phyloP scores from a whole-genome alignment of 305 asterid genomes.

The Plantago lanceolata region DNA sequence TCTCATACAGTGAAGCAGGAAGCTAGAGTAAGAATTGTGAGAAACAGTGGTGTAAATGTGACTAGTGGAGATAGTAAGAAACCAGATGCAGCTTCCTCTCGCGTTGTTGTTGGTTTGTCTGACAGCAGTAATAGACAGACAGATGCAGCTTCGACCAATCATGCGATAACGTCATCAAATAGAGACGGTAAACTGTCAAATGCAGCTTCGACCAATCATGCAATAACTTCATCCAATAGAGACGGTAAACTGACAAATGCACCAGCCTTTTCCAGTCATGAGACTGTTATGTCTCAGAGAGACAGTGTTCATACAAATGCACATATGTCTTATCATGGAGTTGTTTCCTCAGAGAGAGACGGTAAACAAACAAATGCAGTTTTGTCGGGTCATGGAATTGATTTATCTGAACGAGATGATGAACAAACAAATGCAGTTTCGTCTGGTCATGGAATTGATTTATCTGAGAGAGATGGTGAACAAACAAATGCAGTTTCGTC shows the following conservation, averaged over 20 bases:
- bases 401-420: not conserved
- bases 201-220: not conserved
- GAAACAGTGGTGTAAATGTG: conserved; percentile 26
- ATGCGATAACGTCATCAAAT: too few relatives aligned
- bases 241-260: not conserved
- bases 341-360: not conserved
- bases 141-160: conserved; percentile 17
- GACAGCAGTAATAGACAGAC: conserved; percentile 17
- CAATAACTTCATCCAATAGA: not conserved
- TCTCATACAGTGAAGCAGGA: conserved; percentile 34
- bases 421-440: not conserved
- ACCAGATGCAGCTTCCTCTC: not conserved
- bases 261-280: not conserved
- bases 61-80: conserved; percentile 6
- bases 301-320: too few relatives aligned
- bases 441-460: too few relatives aligned
- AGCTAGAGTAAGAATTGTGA: conserved; percentile 29
- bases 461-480: conserved; percentile 15
- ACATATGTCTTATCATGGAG: too few relatives aligned
- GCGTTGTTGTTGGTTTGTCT: too few relatives aligned
- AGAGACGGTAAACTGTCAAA: not conserved
- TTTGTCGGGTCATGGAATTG: too few relatives aligned
- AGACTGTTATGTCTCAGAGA: too few relatives aligned
- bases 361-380: too few relatives aligned
- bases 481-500: conserved; percentile 22